Evolutionary conservation across 495 filamentous ascomycete species (phyloP).

Genomic region (Neurospora sp.): DNA sequence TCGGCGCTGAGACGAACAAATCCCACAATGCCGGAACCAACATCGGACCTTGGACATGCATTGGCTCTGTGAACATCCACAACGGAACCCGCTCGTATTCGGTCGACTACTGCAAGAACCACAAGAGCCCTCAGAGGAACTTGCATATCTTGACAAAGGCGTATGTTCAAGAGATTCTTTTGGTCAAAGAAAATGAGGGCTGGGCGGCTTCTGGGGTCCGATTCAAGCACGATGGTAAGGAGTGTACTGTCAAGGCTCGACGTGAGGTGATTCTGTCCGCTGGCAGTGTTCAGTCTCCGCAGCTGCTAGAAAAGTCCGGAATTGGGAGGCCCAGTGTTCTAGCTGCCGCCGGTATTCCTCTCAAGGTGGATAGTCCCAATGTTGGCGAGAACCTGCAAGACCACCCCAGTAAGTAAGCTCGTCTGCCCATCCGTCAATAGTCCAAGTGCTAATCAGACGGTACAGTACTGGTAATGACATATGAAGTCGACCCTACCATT

Average conservation of each 20-base stretch:
- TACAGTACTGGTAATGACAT: constrained; percentile 35
- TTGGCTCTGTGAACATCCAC: constrained; percentile 27
- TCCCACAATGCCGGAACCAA: constrained; percentile 33
- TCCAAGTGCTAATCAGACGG: neutral
- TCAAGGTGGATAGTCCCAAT: constrained; percentile 34
- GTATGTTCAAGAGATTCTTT: constrained; percentile 26
- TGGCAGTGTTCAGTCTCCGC: constrained; percentile 41
- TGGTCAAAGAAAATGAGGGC: constrained; percentile 11
- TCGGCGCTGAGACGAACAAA: constrained; percentile 31
- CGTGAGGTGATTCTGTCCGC: constrained; percentile 46
- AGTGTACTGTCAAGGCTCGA: constrained; percentile 19
- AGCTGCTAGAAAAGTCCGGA: constrained; percentile 50
- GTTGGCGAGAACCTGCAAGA: constrained; percentile 52
- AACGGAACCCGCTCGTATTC: constrained; percentile 38
- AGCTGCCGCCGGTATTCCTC: constrained; percentile 28
- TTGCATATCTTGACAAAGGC: constrained; percentile 32
- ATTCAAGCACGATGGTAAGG: constrained; percentile 25
- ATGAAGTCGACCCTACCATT: constrained; percentile 35
- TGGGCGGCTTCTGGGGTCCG: constrained; percentile 35
- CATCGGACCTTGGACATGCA: constrained; percentile 36
- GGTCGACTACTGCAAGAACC: constrained; percentile 29
- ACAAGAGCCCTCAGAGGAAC: constrained; percentile 28
- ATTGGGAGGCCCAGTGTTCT: constrained; percentile 37
- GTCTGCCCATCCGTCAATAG: neutral
- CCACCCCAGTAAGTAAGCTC: constrained; percentile 32